Evolutionary conservation across 2,329 filamentous ascomycete species (phyloP).

Genomic region (Lachnellula suecica): DNA sequence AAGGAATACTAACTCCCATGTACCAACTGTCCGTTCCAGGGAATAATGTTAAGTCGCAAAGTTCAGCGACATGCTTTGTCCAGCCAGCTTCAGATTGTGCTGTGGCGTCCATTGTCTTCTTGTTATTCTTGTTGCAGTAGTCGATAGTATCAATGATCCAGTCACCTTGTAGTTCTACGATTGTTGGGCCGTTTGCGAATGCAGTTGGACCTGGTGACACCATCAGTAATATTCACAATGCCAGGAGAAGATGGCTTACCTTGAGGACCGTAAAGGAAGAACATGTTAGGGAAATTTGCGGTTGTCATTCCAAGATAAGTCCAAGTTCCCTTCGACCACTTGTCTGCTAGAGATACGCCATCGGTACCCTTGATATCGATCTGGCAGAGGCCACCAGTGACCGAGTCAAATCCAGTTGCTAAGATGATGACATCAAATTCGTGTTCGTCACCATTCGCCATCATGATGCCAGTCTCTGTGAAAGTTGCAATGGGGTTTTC

Average conservation of each 20-base stretch:
- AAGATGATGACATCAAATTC: conserved; percentile 35
- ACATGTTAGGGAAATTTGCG: conserved; percentile 47
- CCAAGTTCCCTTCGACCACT: conserved; percentile 33
- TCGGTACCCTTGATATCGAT: conserved; percentile 33
- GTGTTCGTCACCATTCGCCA: conserved; percentile 27
- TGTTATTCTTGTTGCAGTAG: conserved; percentile 29
- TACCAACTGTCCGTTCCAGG: conserved; percentile 37
- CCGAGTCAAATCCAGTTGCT: conserved; percentile 38
- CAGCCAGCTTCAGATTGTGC: conserved; percentile 31
- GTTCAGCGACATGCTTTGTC: conserved; percentile 28
- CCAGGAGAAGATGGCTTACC: too few relatives aligned
- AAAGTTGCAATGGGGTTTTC: conserved; percentile 37
- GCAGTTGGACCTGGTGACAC: conserved; percentile 4
- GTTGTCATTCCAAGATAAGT: conserved; percentile 41
- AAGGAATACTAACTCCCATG: conserved; percentile 30
- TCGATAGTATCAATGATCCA: conserved; percentile 37
- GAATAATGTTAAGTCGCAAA: conserved; percentile 33
- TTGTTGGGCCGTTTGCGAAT: conserved; percentile 36
- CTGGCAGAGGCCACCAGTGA: conserved; percentile 33
- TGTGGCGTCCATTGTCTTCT: conserved; percentile 33
- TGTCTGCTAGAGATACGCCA: conserved; percentile 31
- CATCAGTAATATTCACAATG: too few relatives aligned
- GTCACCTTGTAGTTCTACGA: conserved; percentile 39
- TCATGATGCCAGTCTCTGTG: conserved; percentile 36
- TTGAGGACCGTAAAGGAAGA: conserved; percentile 44